Evolutionary conservation across 2,329 filamentous ascomycete species (phyloP), one percentile per base, ranked within the genome.

Genomic region (Lasiodiplodia gonubiensis): DNA sequence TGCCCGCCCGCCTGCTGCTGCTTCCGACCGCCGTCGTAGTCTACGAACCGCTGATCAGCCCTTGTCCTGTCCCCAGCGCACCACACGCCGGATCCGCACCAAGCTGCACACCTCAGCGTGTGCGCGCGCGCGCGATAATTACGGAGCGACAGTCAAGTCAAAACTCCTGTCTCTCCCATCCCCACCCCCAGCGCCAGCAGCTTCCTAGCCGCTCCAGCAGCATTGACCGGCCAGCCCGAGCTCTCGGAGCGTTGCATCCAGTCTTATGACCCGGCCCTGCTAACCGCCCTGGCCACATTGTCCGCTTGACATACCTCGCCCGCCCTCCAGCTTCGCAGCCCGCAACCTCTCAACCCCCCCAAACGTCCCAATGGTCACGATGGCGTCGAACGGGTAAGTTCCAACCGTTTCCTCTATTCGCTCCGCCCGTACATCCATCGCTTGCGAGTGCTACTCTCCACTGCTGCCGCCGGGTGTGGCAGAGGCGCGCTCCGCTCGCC

Each of bases 341-440:
- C 57, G 37, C 57, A 59, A 48, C 33, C 37, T 25, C 53, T 35
- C 53, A 21, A 21, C 64, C 53, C 39, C 48, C 55, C 54, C 53
- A 55, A 49, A 30, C 35, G 65, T 60, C 65, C 76, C 75, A 77
- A 80, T 80, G 78, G 75, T 78, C 73, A 80, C 78, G 73, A 80
- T 80, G 78, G 75, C 78, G 72, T 77, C 78, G 72, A 79, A 79
- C 76, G 78, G 78, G 78, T 80, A 74, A 78, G 78, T 80, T 67
- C 37, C 42, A 21, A 18, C 42, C 18, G 52, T 68, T 66, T 57
- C 11, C 30, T 63, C 25, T 25, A 23, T 18, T 33, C 16, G 27
- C 59, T 25, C 46, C 21, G 21, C 59, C n/a, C 16, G 18, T n/a
- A 11, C 11, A 16, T 12, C 42, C 23, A 4, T 52, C 30, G 33